Percentiles rank a stretch among this genome's conserved stretches.
These are phyloP conservation scores for Euphrasia confusa DNA, from an alignment of 257 asterid species.

Conservation along the genomic window DNA sequence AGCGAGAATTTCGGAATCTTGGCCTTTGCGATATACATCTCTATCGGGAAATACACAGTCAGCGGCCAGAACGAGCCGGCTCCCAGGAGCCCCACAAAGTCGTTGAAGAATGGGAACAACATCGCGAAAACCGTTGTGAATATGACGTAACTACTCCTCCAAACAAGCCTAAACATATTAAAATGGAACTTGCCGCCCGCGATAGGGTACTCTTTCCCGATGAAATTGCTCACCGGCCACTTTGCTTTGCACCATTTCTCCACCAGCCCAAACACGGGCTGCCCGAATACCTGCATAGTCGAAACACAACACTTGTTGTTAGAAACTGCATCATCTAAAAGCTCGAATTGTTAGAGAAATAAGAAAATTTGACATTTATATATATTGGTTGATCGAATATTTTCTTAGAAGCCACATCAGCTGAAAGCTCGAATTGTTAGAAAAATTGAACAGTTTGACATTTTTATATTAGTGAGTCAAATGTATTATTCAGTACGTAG, in stretches of 20 bases:
- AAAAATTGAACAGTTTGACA: too few relatives aligned
- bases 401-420: too few relatives aligned
- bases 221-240: slow-evolving; percentile 37
- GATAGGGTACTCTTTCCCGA: slow-evolving; percentile 26
- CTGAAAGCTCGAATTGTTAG: too few relatives aligned
- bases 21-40: slow-evolving; percentile 45
- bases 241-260: slow-evolving; percentile 31
- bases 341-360: too few relatives aligned
- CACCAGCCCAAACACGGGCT: slow-evolving; percentile 53
- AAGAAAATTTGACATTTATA: too few relatives aligned
- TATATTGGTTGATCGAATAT: too few relatives aligned
- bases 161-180: slow-evolving; percentile 42
- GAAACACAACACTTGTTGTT: not conserved
- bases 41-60: slow-evolving; percentile 55
- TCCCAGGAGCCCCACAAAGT: slow-evolving; percentile 60
- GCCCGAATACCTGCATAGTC: slow-evolving; percentile 43
- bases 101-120: slow-evolving; percentile 71
- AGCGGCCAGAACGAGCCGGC: slow-evolving; percentile 65
- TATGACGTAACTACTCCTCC: slow-evolving; percentile 57
- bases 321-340: too few relatives aligned
- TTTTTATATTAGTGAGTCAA: too few relatives aligned
- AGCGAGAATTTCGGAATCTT: slow-evolving; percentile 32
- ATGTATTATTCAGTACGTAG: too few relatives aligned
- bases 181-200: slow-evolving; percentile 15
- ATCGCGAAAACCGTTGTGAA: slow-evolving; percentile 45